phyloP scores from a whole-genome alignment of 2,329 filamentous ascomycete genomes.

The Pyrenophora seminiperda region DNA sequence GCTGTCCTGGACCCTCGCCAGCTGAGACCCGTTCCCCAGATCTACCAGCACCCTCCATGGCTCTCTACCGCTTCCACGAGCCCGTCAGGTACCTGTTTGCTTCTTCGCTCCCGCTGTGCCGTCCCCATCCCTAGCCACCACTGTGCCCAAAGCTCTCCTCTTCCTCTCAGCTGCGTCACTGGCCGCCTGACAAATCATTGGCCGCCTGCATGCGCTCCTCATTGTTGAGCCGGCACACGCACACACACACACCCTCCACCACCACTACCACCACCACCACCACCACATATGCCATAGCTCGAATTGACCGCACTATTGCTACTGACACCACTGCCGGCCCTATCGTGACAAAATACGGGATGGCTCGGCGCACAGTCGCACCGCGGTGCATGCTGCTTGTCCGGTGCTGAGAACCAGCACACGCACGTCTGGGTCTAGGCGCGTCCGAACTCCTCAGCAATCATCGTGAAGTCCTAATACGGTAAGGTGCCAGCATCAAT shows the following conservation, averaged over 20 bases:
- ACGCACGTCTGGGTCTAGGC: conserved; percentile 23
- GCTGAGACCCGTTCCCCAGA: conserved; percentile 37
- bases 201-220: background rate
- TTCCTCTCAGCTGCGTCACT: conserved; percentile 4
- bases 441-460: conserved; percentile 26
- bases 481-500: conserved; percentile 36
- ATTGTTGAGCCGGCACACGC: conserved; percentile 3
- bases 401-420: no score
- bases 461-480: conserved; percentile 43
- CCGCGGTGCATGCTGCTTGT: conserved; percentile 11
- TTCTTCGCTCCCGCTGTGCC: conserved; percentile 32
- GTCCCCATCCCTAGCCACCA: background rate
- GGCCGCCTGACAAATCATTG: conserved; percentile 1
- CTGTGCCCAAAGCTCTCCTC: no score
- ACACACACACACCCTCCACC: background rate
- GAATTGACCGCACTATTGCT: conserved; percentile 1
- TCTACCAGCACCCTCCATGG: conserved; percentile 13
- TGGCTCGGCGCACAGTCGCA: conserved; percentile 14
- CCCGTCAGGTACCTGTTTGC: conserved; percentile 18
- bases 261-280: no score
- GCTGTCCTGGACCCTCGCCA: conserved; percentile 6
- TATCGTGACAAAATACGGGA: conserved; percentile 22
- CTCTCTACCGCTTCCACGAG: no score
- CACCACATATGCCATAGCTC: background rate
- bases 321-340: conserved; percentile 4